phyloP scores from a whole-genome alignment of 1,284 basidiomycete species.

The Pseudozyma flocculosa region DNA sequence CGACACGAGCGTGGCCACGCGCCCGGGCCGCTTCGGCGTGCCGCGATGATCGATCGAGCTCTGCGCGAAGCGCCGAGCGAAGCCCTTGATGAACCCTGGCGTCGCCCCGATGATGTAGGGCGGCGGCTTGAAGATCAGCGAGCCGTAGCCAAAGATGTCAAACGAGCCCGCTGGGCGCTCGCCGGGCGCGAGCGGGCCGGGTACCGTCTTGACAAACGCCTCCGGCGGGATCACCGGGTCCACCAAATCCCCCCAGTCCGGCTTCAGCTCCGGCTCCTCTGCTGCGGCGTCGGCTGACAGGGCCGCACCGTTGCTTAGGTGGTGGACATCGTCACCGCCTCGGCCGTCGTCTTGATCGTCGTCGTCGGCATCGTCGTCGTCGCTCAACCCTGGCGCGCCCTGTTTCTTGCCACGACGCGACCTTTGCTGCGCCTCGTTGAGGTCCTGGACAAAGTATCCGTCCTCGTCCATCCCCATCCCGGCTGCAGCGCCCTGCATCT shows the following conservation, averaged over 20 bases:
- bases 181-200: constrained; percentile 15
- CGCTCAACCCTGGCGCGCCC: too few species aligned
- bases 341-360: constrained; percentile 7
- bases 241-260: constrained; percentile 15
- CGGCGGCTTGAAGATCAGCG: constrained; percentile 56
- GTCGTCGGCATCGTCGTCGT: constrained; percentile 11
- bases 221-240: constrained; percentile 24
- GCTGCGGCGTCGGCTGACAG: not conserved
- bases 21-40: constrained; percentile 61
- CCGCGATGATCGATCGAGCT: constrained; percentile 76
- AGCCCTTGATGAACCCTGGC: constrained; percentile 80
- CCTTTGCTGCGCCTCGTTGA: constrained; percentile 2
- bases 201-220: constrained; percentile 18
- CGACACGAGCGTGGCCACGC: constrained; percentile 84
- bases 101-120: constrained; percentile 53
- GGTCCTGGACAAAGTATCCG: constrained; percentile 32
- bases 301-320: too few species aligned
- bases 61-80: constrained; percentile 81
- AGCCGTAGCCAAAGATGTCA: constrained; percentile 54
- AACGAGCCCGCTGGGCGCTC: constrained; percentile 44
- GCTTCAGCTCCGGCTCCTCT: not conserved
- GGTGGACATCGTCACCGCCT: too few species aligned
- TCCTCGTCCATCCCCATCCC: constrained; percentile 23
- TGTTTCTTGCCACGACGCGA: not conserved
- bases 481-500: constrained; percentile 27